These are phyloP conservation scores for Papiliotrema terrestris DNA, from an alignment of 1,284 basidiomycete species.

Conservation along the genomic window DNA sequence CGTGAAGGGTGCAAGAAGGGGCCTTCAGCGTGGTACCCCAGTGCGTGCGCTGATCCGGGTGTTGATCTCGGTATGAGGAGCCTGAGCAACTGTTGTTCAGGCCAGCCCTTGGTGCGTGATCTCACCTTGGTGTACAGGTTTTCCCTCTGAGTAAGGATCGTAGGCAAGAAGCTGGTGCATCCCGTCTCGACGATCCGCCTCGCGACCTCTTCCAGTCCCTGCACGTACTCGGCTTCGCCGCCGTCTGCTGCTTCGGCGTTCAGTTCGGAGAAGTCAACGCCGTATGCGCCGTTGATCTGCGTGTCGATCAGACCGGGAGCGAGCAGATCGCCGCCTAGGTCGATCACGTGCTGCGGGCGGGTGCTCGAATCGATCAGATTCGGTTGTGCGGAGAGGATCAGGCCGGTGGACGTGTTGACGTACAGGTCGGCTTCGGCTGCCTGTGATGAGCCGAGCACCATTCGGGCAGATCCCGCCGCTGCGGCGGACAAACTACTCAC, in stretches of 20 bases:
- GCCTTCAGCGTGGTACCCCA: slow-evolving; percentile 87
- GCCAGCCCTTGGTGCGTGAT: slow-evolving; percentile 10
- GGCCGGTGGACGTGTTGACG: slow-evolving; percentile 25
- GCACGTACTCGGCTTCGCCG: slow-evolving; percentile 62
- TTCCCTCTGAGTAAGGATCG: slow-evolving; percentile 57
- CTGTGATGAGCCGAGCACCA: slow-evolving; percentile 32
- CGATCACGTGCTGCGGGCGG: slow-evolving; percentile 21
- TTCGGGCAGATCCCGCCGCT: neutral
- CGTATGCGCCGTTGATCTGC: slow-evolving; percentile 70
- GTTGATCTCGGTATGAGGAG: slow-evolving; percentile 44
- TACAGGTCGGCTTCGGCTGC: slow-evolving; percentile 34
- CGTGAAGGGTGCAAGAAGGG: slow-evolving; percentile 69
- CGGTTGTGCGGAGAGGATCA: slow-evolving; percentile 35
- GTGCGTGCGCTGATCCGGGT: slow-evolving; percentile 56
- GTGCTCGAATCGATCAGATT: slow-evolving; percentile 21
- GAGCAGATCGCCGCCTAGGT: slow-evolving; percentile 64
- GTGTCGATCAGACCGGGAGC: slow-evolving; percentile 77
- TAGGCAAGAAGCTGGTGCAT: slow-evolving; percentile 70
- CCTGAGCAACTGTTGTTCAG: slow-evolving; percentile 51
- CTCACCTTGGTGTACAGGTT: slow-evolving; percentile 53
- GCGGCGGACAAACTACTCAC: slow-evolving; percentile 7
- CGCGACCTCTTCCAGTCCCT: slow-evolving; percentile 68
- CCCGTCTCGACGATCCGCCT: slow-evolving; percentile 78
- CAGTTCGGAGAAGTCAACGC: slow-evolving; percentile 77
- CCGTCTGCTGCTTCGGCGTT: slow-evolving; percentile 54